Base-by-base conservation (phyloP, 2,329 filamentous ascomycete species). In the Phyllachora maydis region DNA sequence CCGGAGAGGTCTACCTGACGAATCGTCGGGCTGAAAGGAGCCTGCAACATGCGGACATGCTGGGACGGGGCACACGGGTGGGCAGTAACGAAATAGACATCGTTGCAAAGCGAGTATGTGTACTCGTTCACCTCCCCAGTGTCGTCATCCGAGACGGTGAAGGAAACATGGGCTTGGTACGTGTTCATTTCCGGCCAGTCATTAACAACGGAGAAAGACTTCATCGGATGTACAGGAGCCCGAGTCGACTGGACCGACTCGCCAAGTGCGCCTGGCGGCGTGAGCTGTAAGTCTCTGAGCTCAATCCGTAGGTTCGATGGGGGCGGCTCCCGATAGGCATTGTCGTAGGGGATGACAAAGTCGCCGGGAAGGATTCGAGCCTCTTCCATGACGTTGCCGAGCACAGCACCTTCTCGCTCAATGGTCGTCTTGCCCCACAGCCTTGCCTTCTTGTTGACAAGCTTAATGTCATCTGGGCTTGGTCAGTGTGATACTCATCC, bases 81-180 rank as follows among this genome's bases (percentile, higher is more conserved):
- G 1, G 66, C 66, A 1, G 69, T 72, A 11, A 72, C 62, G 37
- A 74, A 74, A 33, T 59, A 60, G 12, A 72, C 54, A 28, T 74
- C 67, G 32, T 66, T 60, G 5, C 46, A 43, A 7, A 75, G 41
- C 1, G 52, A 36, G 24, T 58, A 52, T 2, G 48, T 49, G 24
- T 54, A 34, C 26, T 55, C 37, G 14, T 41, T 34, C 20, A 41
- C 45, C 21, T 52, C 45, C 1, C 49, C 46, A 3, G 43, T 36
- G 3, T 49, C 43, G 15, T 54, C 52, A 17, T 50, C 41, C 8
- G 43, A 43, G 7, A 58, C 44, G 2, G 39, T 40, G 30, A 59
- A 59, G 4, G 44, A 33, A 4, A 51, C 27, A 5, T 49, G 43
- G 5, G 54, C 49, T n/a, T 45, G 39, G 24, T 52, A 56, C 3